These are phyloP conservation scores for Tephrocybe rancida DNA, from an alignment of 768 basidiomycete species.

Conservation along the genomic window DNA sequence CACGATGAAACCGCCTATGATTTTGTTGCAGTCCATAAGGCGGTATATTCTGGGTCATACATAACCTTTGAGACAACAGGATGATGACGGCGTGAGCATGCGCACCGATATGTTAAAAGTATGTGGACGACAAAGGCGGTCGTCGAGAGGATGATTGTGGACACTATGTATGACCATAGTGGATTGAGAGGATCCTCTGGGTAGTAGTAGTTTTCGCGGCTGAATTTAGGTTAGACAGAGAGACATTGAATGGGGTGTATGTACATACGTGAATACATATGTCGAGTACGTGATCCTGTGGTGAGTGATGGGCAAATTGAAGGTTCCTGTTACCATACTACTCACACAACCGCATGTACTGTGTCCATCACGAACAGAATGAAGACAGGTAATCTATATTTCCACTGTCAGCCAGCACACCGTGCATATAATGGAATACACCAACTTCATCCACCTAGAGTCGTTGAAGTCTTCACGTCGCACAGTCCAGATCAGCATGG, in stretches of 20 bases:
- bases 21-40: neutral
- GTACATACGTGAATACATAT: neutral
- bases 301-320: neutral
- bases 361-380: neutral
- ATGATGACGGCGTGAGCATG: neutral
- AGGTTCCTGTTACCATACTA: neutral
- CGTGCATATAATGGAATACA: neutral
- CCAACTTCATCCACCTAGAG: constrained; percentile 1
- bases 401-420: neutral
- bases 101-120: constrained; percentile 2
- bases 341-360: neutral
- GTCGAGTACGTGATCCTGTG: neutral
- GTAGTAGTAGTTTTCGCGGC: neutral
- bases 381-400: neutral
- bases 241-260: too few species aligned
- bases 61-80: neutral
- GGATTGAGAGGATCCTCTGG: neutral
- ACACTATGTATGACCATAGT: neutral
- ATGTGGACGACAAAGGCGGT: neutral
- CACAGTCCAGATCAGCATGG: neutral
- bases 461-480: constrained; percentile 2
- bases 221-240: neutral
- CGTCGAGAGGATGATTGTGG: constrained; percentile 1
- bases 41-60: neutral
- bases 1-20: neutral